These are phyloP conservation scores for Crucihimalaya himalaica DNA, from an alignment of 345 rosid genomes.

Conservation along the genomic window DNA sequence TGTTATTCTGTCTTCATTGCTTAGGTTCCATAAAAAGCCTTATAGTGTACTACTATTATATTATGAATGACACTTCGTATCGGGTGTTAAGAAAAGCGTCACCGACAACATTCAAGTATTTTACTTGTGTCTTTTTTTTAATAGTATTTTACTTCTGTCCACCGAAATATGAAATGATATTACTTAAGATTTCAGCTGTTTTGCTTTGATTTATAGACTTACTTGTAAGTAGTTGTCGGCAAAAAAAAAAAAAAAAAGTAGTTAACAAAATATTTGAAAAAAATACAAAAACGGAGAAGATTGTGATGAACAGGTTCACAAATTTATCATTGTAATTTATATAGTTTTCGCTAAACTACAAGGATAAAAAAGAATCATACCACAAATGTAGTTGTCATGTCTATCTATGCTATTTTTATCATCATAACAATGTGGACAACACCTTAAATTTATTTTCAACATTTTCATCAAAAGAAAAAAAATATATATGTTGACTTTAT, in stretches of 20 bases:
- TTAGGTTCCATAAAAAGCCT: not conserved
- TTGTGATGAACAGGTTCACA: not conserved
- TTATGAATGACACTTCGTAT: not conserved
- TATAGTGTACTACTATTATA: not conserved
- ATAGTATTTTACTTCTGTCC: no score
- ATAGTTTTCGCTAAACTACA: slow-evolving; percentile 9
- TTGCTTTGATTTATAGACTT: no score
- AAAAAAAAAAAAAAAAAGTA: not conserved
- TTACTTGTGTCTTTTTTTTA: slow-evolving; percentile 10
- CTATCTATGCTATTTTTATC: slow-evolving; percentile 3
- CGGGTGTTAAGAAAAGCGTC: slow-evolving; percentile 2
- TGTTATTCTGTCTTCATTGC: not conserved
- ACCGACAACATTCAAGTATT: slow-evolving; percentile 34
- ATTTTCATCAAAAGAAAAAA: not conserved
- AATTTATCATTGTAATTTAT: not conserved
- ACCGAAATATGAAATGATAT: no score
- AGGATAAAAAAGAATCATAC: slow-evolving; percentile 3
- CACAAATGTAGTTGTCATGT: slow-evolving; percentile 24
- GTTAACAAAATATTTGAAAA: slow-evolving; percentile 11
- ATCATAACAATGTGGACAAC: not conserved
- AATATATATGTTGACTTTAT: not conserved
- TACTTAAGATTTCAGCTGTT: no score
- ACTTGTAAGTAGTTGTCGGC: not conserved
- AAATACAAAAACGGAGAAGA: not conserved
- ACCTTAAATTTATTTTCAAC: not conserved